Evolutionary conservation across 73 alveolate species (phyloP).

Genomic region (Paramecium octaurelia): DNA sequence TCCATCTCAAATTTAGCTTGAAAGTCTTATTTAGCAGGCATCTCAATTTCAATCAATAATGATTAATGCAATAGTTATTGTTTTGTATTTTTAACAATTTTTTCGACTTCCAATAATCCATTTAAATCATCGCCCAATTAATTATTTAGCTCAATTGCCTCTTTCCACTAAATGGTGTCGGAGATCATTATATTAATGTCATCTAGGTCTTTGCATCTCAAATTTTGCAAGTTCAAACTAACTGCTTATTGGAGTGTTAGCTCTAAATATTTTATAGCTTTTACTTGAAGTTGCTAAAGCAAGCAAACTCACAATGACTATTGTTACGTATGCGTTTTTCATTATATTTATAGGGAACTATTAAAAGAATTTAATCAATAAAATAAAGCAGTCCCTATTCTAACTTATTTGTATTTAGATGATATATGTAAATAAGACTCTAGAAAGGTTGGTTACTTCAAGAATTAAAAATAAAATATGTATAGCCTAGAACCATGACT

Average conservation of each 20-base stretch:
- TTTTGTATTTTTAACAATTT: neutral
- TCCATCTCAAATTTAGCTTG: neutral
- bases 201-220: neutral
- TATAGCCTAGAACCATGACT: no score
- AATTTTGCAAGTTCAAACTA: neutral
- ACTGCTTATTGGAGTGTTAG: neutral
- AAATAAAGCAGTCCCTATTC: neutral
- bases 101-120: neutral
- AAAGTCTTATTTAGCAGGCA: neutral
- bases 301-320: neutral
- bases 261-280: neutral
- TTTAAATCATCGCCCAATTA: neutral
- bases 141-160: neutral
- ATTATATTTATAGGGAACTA: neutral
- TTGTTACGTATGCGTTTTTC: slow-evolving; percentile 4
- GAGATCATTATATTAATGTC: slow-evolving; percentile 2
- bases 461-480: no score
- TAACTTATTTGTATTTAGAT: neutral
- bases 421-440: neutral
- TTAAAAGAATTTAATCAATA: neutral
- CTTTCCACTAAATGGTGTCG: neutral
- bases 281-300: neutral
- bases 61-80: neutral
- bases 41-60: neutral
- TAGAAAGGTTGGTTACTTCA: neutral